Evolutionary conservation across 768 basidiomycete genomes (phyloP).

Genomic region (Tricholoma sp.): DNA sequence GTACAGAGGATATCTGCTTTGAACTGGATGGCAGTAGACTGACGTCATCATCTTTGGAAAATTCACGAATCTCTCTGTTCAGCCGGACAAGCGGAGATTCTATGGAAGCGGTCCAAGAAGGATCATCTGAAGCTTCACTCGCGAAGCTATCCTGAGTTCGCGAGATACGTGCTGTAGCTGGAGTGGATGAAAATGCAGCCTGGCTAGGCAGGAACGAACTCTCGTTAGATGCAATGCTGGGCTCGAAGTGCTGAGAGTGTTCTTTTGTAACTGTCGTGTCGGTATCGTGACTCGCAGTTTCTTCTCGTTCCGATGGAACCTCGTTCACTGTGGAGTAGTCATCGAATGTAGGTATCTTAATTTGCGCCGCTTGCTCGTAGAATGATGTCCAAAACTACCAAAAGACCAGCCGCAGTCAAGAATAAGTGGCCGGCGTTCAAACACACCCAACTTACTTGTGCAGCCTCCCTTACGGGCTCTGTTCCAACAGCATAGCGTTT

Average conservation of each 20-base stretch:
- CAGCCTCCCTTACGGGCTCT: conserved; percentile 85
- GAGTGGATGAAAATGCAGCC: conserved; percentile 76
- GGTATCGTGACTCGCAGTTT: conserved; percentile 19
- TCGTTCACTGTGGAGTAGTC: conserved; percentile 60
- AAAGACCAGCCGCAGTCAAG: neutral
- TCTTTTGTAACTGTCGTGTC: conserved; percentile 16
- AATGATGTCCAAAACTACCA: conserved; percentile 93
- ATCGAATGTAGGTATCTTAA: conserved; percentile 71
- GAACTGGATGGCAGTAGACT: conserved; percentile 10
- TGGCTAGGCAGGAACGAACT: conserved; percentile 71
- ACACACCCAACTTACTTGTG: conserved; percentile 56
- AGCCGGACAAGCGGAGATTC: conserved; percentile 71
- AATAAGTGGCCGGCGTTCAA: neutral
- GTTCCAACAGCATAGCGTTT: conserved; percentile 86
- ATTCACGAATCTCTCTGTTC: conserved; percentile 55
- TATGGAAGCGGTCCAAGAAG: conserved; percentile 70
- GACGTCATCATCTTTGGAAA: conserved; percentile 39
- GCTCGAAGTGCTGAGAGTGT: conserved; percentile 24
- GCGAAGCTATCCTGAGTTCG: conserved; percentile 33
- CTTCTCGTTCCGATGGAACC: conserved; percentile 36
- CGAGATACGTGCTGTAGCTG: conserved; percentile 45
- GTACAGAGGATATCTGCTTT: conserved; percentile 14
- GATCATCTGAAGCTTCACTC: conserved; percentile 38
- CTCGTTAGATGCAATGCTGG: conserved; percentile 53
- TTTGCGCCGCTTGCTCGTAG: conserved; percentile 90